These are phyloP conservation scores for Penicillium verhagenii DNA, from an alignment of 495 filamentous ascomycete genomes.

Conservation along the genomic window DNA sequence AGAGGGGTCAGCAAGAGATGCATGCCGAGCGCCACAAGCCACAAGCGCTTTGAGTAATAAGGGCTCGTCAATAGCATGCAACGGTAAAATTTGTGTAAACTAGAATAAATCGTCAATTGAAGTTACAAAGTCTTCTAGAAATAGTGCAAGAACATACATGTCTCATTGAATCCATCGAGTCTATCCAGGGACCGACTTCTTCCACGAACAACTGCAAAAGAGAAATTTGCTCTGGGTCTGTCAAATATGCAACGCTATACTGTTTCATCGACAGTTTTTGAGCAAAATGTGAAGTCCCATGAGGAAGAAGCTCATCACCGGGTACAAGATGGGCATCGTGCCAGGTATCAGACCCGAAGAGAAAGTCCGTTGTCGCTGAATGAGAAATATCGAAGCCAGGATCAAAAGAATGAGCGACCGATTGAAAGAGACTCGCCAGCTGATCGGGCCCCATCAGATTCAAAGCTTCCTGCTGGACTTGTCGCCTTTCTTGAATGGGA, in stretches of 20 bases:
- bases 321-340: constrained; percentile 24
- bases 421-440: constrained; percentile 26
- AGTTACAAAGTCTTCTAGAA: background rate
- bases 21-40: constrained; percentile 83
- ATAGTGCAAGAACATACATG: constrained; percentile 53
- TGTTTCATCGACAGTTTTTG: constrained; percentile 28
- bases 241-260: constrained; percentile 55
- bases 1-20: constrained; percentile 66
- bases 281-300: constrained; percentile 27
- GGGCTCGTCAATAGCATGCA: constrained; percentile 75
- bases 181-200: constrained; percentile 93
- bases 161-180: constrained; percentile 81
- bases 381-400: constrained; percentile 21
- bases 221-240: constrained; percentile 70
- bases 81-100: constrained; percentile 81
- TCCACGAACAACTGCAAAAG: constrained; percentile 92
- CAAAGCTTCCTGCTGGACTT: constrained; percentile 40
- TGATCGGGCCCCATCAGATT: constrained; percentile 27
- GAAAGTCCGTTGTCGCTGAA: constrained; percentile 13
- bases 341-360: constrained; percentile 21
- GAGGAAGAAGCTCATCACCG: constrained; percentile 28
- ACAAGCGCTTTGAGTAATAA: constrained; percentile 91
- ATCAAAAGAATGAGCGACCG: constrained; percentile 28
- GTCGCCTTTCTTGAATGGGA: constrained; percentile 31
- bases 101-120: constrained; percentile 6